Evolutionary conservation across 371 early-diverging fungal species (phyloP), one percentile per base, ranked within the genome.

Genomic region (Mucor velutinosus): DNA sequence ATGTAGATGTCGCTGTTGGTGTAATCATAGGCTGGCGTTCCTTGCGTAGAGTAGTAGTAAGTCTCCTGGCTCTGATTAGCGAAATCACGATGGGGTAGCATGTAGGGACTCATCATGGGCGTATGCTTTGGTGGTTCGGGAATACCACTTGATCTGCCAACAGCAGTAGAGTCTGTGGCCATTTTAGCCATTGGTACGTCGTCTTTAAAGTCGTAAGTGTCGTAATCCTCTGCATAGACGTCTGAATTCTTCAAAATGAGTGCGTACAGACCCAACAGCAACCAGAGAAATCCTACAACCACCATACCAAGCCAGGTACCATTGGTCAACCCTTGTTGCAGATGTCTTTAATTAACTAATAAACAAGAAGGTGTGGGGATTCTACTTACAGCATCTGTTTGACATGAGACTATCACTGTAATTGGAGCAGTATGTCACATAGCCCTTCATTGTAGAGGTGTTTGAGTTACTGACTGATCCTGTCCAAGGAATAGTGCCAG

Each of bases 371-470:
- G 19, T 33, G 12, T 37, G 35, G 30, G 30, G 30, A 30, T 6
- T 30, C 30, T n/a, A 33, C 68, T 73, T 81, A 81, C 82, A 82
- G 58, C 83, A 82, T 37, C 83, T 70, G 21, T 58, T 58, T 30
- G 43, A 70, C 15, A 58, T 64, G 32, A 55, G 39, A 21, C 47
- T 33, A 23, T 68, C 66, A 10, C 51, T 39, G 49, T 74, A 76
- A 7, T 19, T 55, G 14, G 57, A 37, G 55, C 78, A 78, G 43
- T 76, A 80, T 8, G 66, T 59, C 2, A 71, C 74, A 53, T 59
- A 78, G 4, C 76, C 76, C 17, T 73, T 66, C n/a, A 61, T 32
- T 12, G n/a, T 23, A 1, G 62, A 51, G 17, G 62, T 39, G 27
- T 51, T 53, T 12, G 43, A 66, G 4, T 58, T 23, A 8, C 27